Percentiles rank a stretch among this genome's conserved stretches.
phyloP scores from a whole-genome alignment of 352 stramenopile species.

The Ophiocytium majus region DNA sequence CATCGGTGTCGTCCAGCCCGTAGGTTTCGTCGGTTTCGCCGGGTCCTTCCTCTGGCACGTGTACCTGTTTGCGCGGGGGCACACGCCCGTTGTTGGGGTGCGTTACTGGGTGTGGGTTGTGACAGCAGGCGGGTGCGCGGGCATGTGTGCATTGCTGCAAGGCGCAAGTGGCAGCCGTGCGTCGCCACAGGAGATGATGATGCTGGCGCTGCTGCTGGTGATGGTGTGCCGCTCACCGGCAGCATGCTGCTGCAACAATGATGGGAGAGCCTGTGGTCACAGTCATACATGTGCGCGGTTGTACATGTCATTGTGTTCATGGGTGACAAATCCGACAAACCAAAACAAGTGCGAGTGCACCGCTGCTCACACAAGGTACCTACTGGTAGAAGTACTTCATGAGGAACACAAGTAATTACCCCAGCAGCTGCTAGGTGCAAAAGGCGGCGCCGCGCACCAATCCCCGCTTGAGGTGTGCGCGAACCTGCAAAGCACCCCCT shows the following conservation, averaged over 20 bases:
- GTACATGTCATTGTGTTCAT: no score
- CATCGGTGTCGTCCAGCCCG: slow-evolving; percentile 12
- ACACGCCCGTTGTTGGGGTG: neutral
- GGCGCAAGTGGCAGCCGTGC: no score
- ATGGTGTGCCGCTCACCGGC: no score
- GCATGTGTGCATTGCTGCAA: neutral
- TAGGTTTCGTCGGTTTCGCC: neutral
- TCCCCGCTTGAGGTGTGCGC: neutral
- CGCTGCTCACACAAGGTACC: neutral
- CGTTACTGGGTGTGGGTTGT: neutral
- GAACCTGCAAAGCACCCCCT: slow-evolving; percentile 16
- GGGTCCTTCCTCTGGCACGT: neutral
- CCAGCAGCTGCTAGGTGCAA: neutral
- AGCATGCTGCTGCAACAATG: no score
- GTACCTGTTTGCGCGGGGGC: neutral
- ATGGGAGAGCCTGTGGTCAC: no score
- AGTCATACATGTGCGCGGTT: no score
- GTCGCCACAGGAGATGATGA: no score
- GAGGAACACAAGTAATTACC: slow-evolving; percentile 13
- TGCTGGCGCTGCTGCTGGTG: no score
- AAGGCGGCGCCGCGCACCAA: neutral
- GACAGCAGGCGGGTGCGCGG: neutral
- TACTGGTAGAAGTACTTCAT: neutral
- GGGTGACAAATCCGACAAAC: slow-evolving; percentile 12
- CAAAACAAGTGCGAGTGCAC: neutral